Conservation (phyloP, 1,284 basidiomycete species). For the Austropuccinia psidii region DNA sequence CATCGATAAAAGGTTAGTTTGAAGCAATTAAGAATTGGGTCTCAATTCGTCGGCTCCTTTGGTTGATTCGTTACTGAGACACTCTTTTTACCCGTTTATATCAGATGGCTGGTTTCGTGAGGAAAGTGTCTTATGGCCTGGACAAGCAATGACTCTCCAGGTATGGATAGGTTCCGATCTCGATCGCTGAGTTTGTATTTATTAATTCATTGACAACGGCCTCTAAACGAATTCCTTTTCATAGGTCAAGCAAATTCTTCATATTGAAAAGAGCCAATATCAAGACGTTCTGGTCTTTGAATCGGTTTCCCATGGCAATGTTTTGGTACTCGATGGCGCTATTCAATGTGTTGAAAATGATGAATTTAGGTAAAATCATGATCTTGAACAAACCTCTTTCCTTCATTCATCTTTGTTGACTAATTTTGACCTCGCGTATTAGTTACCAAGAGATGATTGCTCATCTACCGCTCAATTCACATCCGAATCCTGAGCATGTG, state of each 20-base stretch:
- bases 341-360: conserved; percentile 97
- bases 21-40: too few species aligned
- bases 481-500: conserved; percentile 92
- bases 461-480: conserved; percentile 85
- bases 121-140: conserved; percentile 94
- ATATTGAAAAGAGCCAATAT: conserved; percentile 80
- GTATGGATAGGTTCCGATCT: neutral
- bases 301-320: conserved; percentile 89
- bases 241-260: conserved; percentile 82
- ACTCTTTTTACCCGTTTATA: too few species aligned
- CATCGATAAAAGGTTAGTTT: too few species aligned
- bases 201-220: neutral
- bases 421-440: neutral
- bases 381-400: neutral
- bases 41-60: too few species aligned
- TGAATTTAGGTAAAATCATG: conserved; percentile 79
- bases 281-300: conserved; percentile 96
- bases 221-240: neutral
- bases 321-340: conserved; percentile 89
- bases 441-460: conserved; percentile 99
- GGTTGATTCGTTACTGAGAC: too few species aligned
- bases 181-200: too few species aligned
- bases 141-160: conserved; percentile 48
- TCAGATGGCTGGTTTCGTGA: conserved; percentile 97
- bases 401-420: neutral